phyloP scores from a whole-genome alignment of 73 alveolate species.

The Durusdinium trenchii region DNA sequence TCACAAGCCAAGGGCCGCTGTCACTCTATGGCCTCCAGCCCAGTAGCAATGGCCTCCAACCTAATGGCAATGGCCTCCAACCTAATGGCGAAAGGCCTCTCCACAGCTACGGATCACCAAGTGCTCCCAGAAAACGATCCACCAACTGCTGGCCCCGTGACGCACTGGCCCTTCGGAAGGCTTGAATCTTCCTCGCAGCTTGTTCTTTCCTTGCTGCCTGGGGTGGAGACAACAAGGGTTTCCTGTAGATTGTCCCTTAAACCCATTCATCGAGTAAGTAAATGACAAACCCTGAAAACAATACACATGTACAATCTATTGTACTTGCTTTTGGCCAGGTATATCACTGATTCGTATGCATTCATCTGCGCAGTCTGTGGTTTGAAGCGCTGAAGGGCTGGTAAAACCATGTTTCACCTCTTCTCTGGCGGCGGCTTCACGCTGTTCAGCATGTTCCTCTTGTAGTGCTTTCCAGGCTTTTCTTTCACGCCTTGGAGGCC shows the following conservation, averaged over 20 bases:
- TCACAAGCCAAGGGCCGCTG: background rate
- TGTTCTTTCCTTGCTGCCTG: conserved; percentile 46
- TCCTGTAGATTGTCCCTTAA: no score
- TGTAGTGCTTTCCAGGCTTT: conserved; percentile 36
- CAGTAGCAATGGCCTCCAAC: background rate
- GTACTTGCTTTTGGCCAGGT: background rate
- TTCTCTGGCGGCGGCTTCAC: conserved; percentile 9
- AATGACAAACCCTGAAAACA: background rate
- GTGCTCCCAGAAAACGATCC: background rate
- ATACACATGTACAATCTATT: background rate
- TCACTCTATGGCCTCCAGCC: background rate
- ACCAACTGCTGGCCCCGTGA: background rate
- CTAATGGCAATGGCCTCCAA: background rate
- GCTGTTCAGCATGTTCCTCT: conserved; percentile 26
- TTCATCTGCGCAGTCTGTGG: background rate
- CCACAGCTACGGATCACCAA: background rate
- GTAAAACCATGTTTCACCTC: no score
- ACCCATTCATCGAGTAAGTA: background rate
- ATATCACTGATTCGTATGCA: background rate
- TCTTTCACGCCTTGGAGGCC: conserved; percentile 19
- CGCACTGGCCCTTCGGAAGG: conserved; percentile 6
- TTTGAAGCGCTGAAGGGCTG: background rate
- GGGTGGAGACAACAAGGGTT: background rate
- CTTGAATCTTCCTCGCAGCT: conserved; percentile 54
- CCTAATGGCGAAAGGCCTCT: background rate